Evolutionary conservation across 2,329 filamentous ascomycete species (phyloP).

Genomic region (Furcasterigmium furcatum): DNA sequence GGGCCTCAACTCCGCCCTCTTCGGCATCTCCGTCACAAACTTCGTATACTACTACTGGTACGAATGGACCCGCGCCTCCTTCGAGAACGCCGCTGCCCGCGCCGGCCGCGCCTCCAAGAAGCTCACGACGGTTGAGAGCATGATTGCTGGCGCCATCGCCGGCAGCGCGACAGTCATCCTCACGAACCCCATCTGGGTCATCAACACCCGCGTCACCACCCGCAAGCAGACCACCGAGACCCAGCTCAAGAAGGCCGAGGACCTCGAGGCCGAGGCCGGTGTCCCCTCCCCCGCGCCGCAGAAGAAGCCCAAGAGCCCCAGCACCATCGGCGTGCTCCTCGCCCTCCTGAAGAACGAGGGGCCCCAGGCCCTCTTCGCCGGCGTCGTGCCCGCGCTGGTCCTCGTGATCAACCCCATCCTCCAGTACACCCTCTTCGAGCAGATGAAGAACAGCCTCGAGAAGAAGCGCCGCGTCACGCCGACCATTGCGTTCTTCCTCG

Average conservation of each 20-base stretch:
- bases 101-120: constrained; percentile 73
- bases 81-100: constrained; percentile 73
- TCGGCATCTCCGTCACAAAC: constrained; percentile 97
- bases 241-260: constrained; percentile 21
- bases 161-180: constrained; percentile 91
- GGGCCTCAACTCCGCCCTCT: constrained; percentile 88
- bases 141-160: constrained; percentile 91
- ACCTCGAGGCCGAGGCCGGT: constrained; percentile 38
- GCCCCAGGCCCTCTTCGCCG: constrained; percentile 79
- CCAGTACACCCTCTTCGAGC: constrained; percentile 98
- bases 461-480: constrained; percentile 72
- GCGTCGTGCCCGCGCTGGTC: constrained; percentile 87
- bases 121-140: constrained; percentile 87
- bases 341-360: constrained; percentile 82
- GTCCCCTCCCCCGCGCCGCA: constrained; percentile 25
- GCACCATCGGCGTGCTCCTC: constrained; percentile 78
- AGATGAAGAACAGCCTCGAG: constrained; percentile 90
- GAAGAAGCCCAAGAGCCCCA: constrained; percentile 50
- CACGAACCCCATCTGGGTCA: constrained; percentile 98
- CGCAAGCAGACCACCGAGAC: constrained; percentile 69
- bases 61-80: constrained; percentile 89
- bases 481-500: constrained; percentile 83
- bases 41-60: constrained; percentile 99
- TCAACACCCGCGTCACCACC: constrained; percentile 98
- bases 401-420: constrained; percentile 97